Conservation (phyloP, 768 basidiomycete genomes). For the Rhizopogon vesiculosus region DNA sequence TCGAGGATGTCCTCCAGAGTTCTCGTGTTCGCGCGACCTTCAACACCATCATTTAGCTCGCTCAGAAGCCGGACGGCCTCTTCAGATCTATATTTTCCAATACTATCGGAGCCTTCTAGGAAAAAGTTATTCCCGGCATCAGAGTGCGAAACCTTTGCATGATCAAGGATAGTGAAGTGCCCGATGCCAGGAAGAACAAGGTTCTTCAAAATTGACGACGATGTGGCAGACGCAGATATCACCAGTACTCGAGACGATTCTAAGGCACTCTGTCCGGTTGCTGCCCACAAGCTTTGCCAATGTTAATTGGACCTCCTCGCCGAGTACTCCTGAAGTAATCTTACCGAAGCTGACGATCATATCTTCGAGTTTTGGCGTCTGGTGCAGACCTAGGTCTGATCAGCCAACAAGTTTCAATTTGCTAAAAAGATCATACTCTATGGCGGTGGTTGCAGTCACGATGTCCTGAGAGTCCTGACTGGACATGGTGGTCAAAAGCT, state of each 20-base stretch:
- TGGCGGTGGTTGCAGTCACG: slow-evolving; percentile 38
- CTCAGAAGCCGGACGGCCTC: slow-evolving; percentile 73
- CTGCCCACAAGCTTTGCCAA: slow-evolving; percentile 80
- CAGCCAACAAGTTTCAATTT: slow-evolving; percentile 1
- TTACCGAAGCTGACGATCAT: slow-evolving; percentile 92
- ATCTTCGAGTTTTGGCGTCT: slow-evolving; percentile 84
- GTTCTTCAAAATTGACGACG: slow-evolving; percentile 91
- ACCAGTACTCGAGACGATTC: slow-evolving; percentile 82
- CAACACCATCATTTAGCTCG: slow-evolving; percentile 88
- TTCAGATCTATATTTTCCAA: slow-evolving; percentile 75
- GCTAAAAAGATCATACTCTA: slow-evolving; percentile 25
- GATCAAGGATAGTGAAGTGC: slow-evolving; percentile 90
- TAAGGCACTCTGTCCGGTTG: slow-evolving; percentile 84
- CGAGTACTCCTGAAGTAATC: slow-evolving; percentile 12
- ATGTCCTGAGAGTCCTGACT: slow-evolving; percentile 42
- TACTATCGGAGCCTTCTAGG: slow-evolving; percentile 66
- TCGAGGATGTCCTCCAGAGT: slow-evolving; percentile 56
- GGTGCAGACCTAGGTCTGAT: slow-evolving; percentile 49
- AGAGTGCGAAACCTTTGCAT: slow-evolving; percentile 49
- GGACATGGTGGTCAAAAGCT: slow-evolving; percentile 18
- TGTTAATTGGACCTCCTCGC: background rate
- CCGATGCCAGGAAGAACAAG: slow-evolving; percentile 95
- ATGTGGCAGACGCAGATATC: slow-evolving; percentile 75
- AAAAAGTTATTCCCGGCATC: slow-evolving; percentile 98
- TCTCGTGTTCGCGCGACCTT: slow-evolving; percentile 58